These are phyloP conservation scores for Pyrus bretschneideri DNA, from an alignment of 306 rosid species.

Conservation along the genomic window DNA sequence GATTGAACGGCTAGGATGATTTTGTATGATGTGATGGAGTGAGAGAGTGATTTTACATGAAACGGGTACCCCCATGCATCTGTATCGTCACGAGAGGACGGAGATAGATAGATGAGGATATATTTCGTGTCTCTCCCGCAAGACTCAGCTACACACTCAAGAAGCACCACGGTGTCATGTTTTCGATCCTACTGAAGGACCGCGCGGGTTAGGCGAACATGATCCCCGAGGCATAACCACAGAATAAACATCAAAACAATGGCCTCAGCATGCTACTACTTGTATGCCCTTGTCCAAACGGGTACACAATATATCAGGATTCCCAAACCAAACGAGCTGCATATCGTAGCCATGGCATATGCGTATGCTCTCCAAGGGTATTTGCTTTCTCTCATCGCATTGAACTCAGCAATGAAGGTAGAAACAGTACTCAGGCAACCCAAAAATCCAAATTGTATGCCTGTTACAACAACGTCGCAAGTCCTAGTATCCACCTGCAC, in stretches of 20 bases:
- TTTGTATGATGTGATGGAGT: no score
- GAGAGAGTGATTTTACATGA: background rate
- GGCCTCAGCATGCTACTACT: background rate
- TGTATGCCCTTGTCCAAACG: slow-evolving; percentile 52
- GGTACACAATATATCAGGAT: slow-evolving; percentile 59
- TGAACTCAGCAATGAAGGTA: slow-evolving; percentile 68
- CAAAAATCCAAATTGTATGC: slow-evolving; percentile 59
- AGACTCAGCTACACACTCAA: no score
- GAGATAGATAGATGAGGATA: no score
- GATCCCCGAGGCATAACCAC: no score
- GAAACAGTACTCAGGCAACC: slow-evolving; percentile 90
- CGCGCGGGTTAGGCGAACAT: no score
- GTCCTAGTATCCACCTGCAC: slow-evolving; percentile 48
- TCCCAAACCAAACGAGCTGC: slow-evolving; percentile 50
- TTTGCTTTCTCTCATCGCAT: slow-evolving; percentile 65
- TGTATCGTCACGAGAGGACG: no score
- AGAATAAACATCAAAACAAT: no score
- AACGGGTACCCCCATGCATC: no score
- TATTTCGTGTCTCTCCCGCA: no score
- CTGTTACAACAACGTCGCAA: slow-evolving; percentile 44
- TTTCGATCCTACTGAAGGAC: no score
- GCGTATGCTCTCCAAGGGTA: slow-evolving; percentile 68
- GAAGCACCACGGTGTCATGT: no score
- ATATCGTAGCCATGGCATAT: slow-evolving; percentile 52
- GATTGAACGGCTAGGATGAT: no score